Conservation (phyloP, 768 basidiomycete genomes). For the Panellus pusillus region DNA sequence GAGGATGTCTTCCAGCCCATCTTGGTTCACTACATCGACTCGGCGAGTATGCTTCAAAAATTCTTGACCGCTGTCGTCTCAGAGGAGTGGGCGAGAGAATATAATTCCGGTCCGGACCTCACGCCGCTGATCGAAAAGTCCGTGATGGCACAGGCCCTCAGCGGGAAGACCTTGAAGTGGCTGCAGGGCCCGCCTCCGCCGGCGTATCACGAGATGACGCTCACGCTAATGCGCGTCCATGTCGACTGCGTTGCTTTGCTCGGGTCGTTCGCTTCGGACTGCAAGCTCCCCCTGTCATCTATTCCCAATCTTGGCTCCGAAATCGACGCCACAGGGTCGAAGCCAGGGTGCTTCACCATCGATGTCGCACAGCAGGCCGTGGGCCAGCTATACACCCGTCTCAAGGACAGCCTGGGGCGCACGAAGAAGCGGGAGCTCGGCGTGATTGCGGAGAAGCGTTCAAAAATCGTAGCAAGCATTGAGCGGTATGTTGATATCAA, state of each 20-base stretch:
- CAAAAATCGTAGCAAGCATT: slow-evolving; percentile 65
- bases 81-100: slow-evolving; percentile 86
- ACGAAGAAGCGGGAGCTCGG: slow-evolving; percentile 79
- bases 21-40: slow-evolving; percentile 77
- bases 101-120: slow-evolving; percentile 33
- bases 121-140: slow-evolving; percentile 54
- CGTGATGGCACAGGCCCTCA: slow-evolving; percentile 65
- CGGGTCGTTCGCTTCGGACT: slow-evolving; percentile 81
- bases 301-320: slow-evolving; percentile 79
- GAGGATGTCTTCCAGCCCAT: slow-evolving; percentile 75
- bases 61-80: slow-evolving; percentile 82
- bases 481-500: slow-evolving; percentile 82
- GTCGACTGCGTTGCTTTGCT: slow-evolving; percentile 77
- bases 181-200: slow-evolving; percentile 75
- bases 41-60: slow-evolving; percentile 89
- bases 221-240: slow-evolving; percentile 76
- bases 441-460: slow-evolving; percentile 73
- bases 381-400: slow-evolving; percentile 64
- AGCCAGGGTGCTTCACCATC: slow-evolving; percentile 72
- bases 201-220: slow-evolving; percentile 90
- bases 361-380: slow-evolving; percentile 73
- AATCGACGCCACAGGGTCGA: slow-evolving; percentile 71
- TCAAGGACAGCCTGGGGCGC: slow-evolving; percentile 73
- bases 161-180: slow-evolving; percentile 64
- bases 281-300: slow-evolving; percentile 77